Conservation (phyloP, 164 flowering plant genomes). For the Buxus sempervirens region DNA sequence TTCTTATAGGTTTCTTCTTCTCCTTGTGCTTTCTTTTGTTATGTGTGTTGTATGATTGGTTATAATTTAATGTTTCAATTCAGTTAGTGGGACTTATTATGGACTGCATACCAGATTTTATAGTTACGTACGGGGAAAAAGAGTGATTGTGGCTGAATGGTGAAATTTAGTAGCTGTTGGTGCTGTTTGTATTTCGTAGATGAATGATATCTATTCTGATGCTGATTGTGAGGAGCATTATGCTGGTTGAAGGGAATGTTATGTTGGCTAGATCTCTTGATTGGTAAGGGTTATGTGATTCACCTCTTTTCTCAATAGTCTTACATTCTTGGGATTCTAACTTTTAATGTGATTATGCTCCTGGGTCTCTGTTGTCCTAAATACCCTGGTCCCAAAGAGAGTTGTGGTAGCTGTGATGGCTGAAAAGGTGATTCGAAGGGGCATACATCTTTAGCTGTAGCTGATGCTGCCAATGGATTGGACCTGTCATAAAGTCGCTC, state of each 20-base stretch:
- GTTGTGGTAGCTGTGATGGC: slow-evolving; percentile 27
- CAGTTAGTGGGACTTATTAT: slow-evolving; percentile 9
- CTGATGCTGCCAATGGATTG: slow-evolving; percentile 24
- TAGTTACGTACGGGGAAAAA: slow-evolving; percentile 21
- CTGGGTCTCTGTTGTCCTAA: slow-evolving; percentile 11
- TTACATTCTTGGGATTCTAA: slow-evolving; percentile 24
- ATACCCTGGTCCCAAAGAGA: slow-evolving; percentile 14
- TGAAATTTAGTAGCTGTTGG: slow-evolving; percentile 29
- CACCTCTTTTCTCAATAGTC: slow-evolving; percentile 11
- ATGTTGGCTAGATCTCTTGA: slow-evolving; percentile 12
- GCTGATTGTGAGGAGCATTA: slow-evolving; percentile 16
- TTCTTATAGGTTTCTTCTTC: neutral
- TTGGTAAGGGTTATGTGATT: slow-evolving; percentile 28
- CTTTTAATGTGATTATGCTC: slow-evolving; percentile 24
- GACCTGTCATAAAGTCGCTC: neutral
- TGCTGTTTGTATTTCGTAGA: too few relatives aligned
- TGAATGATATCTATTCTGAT: slow-evolving; percentile 16
- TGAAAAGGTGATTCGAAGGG: slow-evolving; percentile 13
- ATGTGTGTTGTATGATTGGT: neutral
- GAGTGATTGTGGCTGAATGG: slow-evolving; percentile 27
- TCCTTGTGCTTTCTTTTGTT: neutral
- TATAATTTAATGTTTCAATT: neutral
- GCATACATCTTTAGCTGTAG: slow-evolving; percentile 13
- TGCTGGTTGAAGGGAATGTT: slow-evolving; percentile 13
- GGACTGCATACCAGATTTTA: slow-evolving; percentile 17